Conservation (phyloP, 192 early-diverging fungal species). For the Allomyces macrogynus region DNA sequence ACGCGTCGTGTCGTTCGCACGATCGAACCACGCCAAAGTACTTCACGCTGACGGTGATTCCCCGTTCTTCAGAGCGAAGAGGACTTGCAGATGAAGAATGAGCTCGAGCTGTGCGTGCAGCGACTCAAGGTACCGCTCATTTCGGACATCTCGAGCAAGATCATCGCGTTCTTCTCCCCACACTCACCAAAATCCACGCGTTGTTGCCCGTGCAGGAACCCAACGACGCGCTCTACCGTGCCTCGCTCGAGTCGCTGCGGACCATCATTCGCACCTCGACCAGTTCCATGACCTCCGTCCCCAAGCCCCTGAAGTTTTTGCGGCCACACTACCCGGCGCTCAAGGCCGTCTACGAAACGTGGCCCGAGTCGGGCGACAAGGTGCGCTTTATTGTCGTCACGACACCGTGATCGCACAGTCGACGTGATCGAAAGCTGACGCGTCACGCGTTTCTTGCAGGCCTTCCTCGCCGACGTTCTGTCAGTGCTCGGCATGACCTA, state of each 20-base stretch:
- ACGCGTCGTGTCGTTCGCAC: neutral
- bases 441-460: conserved; percentile 11
- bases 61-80: conserved; percentile 51
- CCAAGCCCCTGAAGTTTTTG: conserved; percentile 94
- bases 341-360: conserved; percentile 43
- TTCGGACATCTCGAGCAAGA: neutral
- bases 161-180: conserved; percentile 1
- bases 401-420: neutral
- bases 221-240: conserved; percentile 52
- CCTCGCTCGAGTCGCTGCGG: conserved; percentile 70
- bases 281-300: conserved; percentile 97
- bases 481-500: conserved; percentile 96
- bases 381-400: conserved; percentile 15
- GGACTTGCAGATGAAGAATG: conserved; percentile 76
- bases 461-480: conserved; percentile 77
- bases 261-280: conserved; percentile 82
- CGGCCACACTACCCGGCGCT: conserved; percentile 63
- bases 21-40: neutral
- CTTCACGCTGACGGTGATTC: conserved; percentile 4
- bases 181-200: conserved; percentile 1
- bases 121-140: conserved; percentile 49
- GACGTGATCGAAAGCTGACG: no score
- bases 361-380: conserved; percentile 58
- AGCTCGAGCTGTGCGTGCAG: conserved; percentile 87
- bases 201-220: conserved; percentile 24